Percentiles rank a stretch among this genome's conserved stretches.
Evolutionary conservation across 371 early-diverging fungal species (phyloP).

Genomic region (Mortierella sp.): DNA sequence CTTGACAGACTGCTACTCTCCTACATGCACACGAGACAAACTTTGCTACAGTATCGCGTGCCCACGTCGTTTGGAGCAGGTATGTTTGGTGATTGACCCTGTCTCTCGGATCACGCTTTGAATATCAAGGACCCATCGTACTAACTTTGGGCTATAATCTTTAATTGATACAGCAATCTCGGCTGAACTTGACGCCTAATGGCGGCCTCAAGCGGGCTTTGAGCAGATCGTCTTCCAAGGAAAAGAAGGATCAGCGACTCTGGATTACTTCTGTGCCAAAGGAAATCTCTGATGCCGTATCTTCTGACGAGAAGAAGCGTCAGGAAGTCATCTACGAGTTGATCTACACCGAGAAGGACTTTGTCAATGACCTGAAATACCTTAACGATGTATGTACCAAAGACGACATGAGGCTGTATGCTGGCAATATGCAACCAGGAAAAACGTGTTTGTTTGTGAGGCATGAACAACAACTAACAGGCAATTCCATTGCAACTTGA

Average conservation of each 20-base stretch:
- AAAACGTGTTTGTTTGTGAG: neutral
- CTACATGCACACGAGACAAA: constrained; percentile 86
- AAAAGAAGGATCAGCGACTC: constrained; percentile 63
- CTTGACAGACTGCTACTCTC: constrained; percentile 91
- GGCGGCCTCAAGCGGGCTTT: constrained; percentile 44
- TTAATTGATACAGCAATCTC: constrained; percentile 48
- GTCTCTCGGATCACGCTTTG: neutral
- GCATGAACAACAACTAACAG: neutral
- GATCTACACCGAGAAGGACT: constrained; percentile 92
- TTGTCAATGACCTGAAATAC: constrained; percentile 85
- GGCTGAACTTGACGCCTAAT: constrained; percentile 57
- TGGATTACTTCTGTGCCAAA: constrained; percentile 78
- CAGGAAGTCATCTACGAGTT: constrained; percentile 95
- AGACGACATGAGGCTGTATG: neutral
- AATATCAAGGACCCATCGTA: too few relatives aligned
- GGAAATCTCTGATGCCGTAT: constrained; percentile 78
- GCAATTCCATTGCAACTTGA: neutral
- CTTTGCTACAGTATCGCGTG: constrained; percentile 90
- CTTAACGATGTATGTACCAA: constrained; percentile 72
- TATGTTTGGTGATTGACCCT: constrained; percentile 6
- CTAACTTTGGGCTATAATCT: too few relatives aligned
- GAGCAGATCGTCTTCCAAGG: constrained; percentile 57
- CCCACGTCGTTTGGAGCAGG: constrained; percentile 80
- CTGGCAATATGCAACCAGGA: neutral
- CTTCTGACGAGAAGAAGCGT: constrained; percentile 82